These are phyloP conservation scores for Colletotrichum viniferum DNA, from an alignment of 2,329 filamentous ascomycete species.

Conservation along the genomic window DNA sequence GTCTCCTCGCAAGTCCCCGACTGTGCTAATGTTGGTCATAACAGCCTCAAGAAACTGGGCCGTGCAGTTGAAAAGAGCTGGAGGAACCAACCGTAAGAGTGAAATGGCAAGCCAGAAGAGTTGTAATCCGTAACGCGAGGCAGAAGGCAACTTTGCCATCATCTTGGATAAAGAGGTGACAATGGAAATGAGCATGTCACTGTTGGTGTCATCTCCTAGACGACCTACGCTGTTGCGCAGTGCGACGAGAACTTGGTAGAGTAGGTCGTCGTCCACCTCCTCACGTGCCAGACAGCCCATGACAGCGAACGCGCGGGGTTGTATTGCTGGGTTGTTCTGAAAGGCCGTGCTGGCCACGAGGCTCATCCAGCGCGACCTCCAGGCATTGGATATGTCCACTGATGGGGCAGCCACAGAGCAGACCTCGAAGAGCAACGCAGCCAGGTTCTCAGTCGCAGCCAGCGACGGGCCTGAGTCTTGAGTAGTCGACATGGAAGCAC, in stretches of 20 bases:
- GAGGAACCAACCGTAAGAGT: slow-evolving; percentile 66
- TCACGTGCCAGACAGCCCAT: slow-evolving; percentile 75
- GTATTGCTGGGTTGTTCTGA: slow-evolving; percentile 74
- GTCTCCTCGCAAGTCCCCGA: slow-evolving; percentile 62
- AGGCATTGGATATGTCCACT: slow-evolving; percentile 68
- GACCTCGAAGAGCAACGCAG: slow-evolving; percentile 66
- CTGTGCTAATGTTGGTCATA: slow-evolving; percentile 66
- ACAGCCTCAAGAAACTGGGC: slow-evolving; percentile 69
- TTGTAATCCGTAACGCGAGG: slow-evolving; percentile 71
- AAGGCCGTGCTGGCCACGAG: slow-evolving; percentile 75
- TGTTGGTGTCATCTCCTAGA: slow-evolving; percentile 67
- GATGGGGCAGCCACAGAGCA: slow-evolving; percentile 68
- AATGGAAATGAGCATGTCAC: slow-evolving; percentile 72
- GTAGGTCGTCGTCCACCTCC: slow-evolving; percentile 72
- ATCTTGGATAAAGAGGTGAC: slow-evolving; percentile 72
- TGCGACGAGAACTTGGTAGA: slow-evolving; percentile 74
- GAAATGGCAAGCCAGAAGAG: slow-evolving; percentile 75
- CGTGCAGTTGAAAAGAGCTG: slow-evolving; percentile 67
- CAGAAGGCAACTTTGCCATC: slow-evolving; percentile 70
- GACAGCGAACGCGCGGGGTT: slow-evolving; percentile 71
- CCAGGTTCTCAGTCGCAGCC: slow-evolving; percentile 64
- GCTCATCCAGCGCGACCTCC: slow-evolving; percentile 77
- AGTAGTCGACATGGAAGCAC: slow-evolving; percentile 56
- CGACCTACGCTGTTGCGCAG: slow-evolving; percentile 68
- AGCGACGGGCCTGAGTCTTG: slow-evolving; percentile 59